phyloP scores from a whole-genome alignment of 768 basidiomycete genomes.

The Mycena rosella region DNA sequence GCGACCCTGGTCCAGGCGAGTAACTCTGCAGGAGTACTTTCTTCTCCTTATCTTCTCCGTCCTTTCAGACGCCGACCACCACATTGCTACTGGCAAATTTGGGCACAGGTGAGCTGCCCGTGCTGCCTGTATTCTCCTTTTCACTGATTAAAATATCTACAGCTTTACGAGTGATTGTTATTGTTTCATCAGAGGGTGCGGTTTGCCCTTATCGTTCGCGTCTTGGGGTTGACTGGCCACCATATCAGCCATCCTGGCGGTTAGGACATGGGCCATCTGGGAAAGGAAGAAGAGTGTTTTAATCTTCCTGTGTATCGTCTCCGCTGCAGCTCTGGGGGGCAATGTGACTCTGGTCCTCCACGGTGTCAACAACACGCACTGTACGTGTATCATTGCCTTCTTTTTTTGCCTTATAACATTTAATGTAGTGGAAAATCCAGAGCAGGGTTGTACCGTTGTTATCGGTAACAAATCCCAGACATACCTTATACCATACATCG shows the following conservation, averaged over 20 bases:
- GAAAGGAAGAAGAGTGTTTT: slow-evolving; percentile 29
- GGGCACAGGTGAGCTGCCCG: slow-evolving; percentile 9
- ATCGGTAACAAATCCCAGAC: slow-evolving; percentile 3
- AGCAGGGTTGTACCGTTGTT: slow-evolving; percentile 6
- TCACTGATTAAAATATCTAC: neutral
- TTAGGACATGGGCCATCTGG: slow-evolving; percentile 44
- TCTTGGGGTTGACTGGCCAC: neutral
- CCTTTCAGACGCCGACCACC: slow-evolving; percentile 15
- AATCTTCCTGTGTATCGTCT: slow-evolving; percentile 21
- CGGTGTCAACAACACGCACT: slow-evolving; percentile 11
- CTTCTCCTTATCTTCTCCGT: neutral
- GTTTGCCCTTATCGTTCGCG: neutral
- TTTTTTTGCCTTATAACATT: neutral
- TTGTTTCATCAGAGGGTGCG: slow-evolving; percentile 24
- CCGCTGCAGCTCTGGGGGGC: slow-evolving; percentile 9
- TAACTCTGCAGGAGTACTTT: neutral
- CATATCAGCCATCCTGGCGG: slow-evolving; percentile 38
- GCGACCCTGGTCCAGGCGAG: slow-evolving; percentile 20
- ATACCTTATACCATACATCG: slow-evolving; percentile 26
- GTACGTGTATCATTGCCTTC: slow-evolving; percentile 4
- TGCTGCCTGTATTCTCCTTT: neutral
- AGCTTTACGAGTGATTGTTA: slow-evolving; percentile 22
- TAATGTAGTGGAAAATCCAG: neutral
- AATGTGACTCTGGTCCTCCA: neutral
- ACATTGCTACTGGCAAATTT: slow-evolving; percentile 9